phyloP scores from a whole-genome alignment of 169 alveolate species.

The Plasmodium blacklocki region DNA sequence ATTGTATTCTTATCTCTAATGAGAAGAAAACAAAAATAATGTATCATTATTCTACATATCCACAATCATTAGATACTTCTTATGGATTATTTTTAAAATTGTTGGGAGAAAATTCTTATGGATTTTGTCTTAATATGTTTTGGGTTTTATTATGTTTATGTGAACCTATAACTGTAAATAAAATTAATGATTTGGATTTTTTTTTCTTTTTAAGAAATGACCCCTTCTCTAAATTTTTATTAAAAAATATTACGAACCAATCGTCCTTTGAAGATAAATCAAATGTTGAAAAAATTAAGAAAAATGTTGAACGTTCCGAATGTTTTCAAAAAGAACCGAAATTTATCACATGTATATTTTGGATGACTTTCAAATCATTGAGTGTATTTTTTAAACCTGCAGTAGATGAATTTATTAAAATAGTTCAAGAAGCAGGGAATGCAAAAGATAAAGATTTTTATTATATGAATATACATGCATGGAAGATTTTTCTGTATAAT shows the following conservation, averaged over 20 bases:
- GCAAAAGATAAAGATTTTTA: conserved; percentile 78
- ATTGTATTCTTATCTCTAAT: conserved; percentile 77
- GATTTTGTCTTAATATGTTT: conserved; percentile 79
- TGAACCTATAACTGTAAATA: conserved; percentile 79
- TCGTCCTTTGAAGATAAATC: conserved; percentile 57
- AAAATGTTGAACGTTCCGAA: conserved; percentile 35
- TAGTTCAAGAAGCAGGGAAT: conserved; percentile 68
- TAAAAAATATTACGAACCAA: conserved; percentile 29
- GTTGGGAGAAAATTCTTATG: conserved; percentile 82
- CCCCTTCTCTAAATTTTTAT: conserved; percentile 39
- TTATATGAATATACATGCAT: conserved; percentile 80
- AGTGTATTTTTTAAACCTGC: conserved; percentile 87
- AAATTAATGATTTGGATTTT: conserved; percentile 77
- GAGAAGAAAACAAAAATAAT: conserved; percentile 78
- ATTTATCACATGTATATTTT: conserved; percentile 89
- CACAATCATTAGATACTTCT: conserved; percentile 69
- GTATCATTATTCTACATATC: conserved; percentile 65
- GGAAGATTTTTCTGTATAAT: conserved; percentile 80
- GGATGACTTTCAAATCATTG: conserved; percentile 87
- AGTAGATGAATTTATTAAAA: conserved; percentile 82
- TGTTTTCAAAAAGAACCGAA: conserved; percentile 80
- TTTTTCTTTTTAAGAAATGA: conserved; percentile 68
- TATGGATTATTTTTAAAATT: conserved; percentile 69
- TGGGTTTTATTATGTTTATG: conserved; percentile 83
- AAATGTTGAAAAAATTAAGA: conserved; percentile 70